Percentiles rank a stretch among this genome's conserved stretches.
These are phyloP conservation scores for Sesbania bispinosa DNA, from an alignment of 306 rosid genomes.

Conservation along the genomic window DNA sequence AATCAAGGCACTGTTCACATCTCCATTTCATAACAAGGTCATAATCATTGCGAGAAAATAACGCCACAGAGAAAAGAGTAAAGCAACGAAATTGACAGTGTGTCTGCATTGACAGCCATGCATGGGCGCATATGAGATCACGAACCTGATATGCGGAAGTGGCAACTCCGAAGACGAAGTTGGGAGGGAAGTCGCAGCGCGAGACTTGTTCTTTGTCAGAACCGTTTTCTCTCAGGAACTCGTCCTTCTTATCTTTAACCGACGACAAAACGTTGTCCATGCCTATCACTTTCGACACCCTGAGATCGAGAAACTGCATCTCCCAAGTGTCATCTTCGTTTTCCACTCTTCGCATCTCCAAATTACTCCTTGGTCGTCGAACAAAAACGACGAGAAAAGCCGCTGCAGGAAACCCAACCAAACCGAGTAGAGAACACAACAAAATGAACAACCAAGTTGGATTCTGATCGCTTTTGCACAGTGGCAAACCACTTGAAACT, in stretches of 20 bases:
- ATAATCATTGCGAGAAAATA: background rate
- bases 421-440: conserved; percentile 32
- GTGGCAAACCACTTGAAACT: conserved; percentile 49
- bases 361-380: conserved; percentile 38
- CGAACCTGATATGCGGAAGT: conserved; percentile 89
- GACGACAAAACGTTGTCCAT: too few relatives aligned
- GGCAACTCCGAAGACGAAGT: conserved; percentile 79
- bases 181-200: conserved; percentile 71
- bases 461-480: conserved; percentile 40
- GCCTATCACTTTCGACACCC: conserved; percentile 43
- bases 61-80: background rate
- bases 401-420: conserved; percentile 28
- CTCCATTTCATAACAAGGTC: background rate
- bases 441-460: conserved; percentile 44
- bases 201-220: conserved; percentile 33
- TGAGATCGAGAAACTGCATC: conserved; percentile 48
- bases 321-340: conserved; percentile 67
- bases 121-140: too few relatives aligned
- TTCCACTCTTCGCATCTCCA: conserved; percentile 45
- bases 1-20: background rate
- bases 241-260: conserved; percentile 41
- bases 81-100: background rate
- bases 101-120: background rate
- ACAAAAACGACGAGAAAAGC: conserved; percentile 23
- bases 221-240: conserved; percentile 24